These are phyloP conservation scores for Salvia sclarea DNA, from an alignment of 305 asterid genomes.

Conservation along the genomic window DNA sequence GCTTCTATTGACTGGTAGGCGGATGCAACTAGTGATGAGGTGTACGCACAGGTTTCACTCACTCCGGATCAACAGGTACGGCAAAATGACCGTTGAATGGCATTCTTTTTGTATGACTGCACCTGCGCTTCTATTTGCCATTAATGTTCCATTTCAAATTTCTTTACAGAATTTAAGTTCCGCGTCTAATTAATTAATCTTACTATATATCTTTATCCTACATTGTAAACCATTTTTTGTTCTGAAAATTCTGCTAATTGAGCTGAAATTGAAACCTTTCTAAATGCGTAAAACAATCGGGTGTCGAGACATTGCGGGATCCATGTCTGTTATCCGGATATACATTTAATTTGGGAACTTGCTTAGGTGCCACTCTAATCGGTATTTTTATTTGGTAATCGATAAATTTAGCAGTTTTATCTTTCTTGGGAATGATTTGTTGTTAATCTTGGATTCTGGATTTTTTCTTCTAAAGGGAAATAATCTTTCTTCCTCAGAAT, in stretches of 20 bases:
- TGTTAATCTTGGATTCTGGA: slow-evolving; percentile 9
- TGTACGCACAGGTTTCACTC: slow-evolving; percentile 83
- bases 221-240: slow-evolving; percentile 1
- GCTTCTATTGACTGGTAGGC: slow-evolving; percentile 53
- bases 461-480: slow-evolving; percentile 13
- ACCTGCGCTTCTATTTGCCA: not conserved
- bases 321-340: slow-evolving; percentile 12
- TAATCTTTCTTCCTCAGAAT: not conserved
- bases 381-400: slow-evolving; percentile 11
- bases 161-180: slow-evolving; percentile 4
- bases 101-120: slow-evolving; percentile 20
- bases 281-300: slow-evolving; percentile 15
- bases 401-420: slow-evolving; percentile 6
- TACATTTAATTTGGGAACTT: slow-evolving; percentile 6
- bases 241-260: slow-evolving; percentile 2
- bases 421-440: slow-evolving; percentile 20
- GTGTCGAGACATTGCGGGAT: slow-evolving; percentile 28
- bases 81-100: slow-evolving; percentile 12
- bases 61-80: slow-evolving; percentile 78
- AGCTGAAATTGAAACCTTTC: slow-evolving; percentile 31
- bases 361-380: not conserved
- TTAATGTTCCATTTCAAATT: slow-evolving; percentile 15
- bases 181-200: slow-evolving; percentile 10
- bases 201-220: not conserved
- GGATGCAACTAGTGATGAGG: slow-evolving; percentile 81